These are phyloP conservation scores for Durusdinium trenchii DNA, from an alignment of 73 alveolate genomes.

Conservation along the genomic window DNA sequence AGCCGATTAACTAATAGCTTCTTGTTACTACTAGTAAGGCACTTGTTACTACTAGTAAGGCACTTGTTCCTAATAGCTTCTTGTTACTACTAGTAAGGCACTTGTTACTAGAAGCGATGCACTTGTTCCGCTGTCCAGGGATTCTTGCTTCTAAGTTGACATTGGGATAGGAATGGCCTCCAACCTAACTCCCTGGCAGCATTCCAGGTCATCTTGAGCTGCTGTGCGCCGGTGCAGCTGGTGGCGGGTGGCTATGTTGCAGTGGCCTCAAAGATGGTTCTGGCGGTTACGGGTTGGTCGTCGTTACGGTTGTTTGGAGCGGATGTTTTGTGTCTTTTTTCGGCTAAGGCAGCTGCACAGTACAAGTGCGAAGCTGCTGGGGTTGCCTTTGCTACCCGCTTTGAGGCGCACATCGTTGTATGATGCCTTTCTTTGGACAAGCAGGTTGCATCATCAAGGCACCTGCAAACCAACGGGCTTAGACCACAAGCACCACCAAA, in stretches of 20 bases:
- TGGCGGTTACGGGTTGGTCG: neutral
- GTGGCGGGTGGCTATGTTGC: constrained; percentile 82
- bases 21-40: neutral
- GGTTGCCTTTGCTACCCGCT: constrained; percentile 56
- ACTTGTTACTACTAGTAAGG: too few species aligned
- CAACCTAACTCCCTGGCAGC: too few species aligned
- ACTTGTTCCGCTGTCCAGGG: too few species aligned
- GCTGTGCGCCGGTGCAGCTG: constrained; percentile 47
- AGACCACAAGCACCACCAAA: too few species aligned
- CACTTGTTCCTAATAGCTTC: too few species aligned
- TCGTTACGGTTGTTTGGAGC: neutral
- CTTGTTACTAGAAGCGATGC: too few species aligned
- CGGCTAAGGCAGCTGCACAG: constrained; percentile 72
- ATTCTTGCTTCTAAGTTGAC: too few species aligned
- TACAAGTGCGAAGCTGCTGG: constrained; percentile 75
- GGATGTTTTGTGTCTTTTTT: neutral
- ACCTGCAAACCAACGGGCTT: too few species aligned
- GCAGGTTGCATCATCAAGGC: too few species aligned
- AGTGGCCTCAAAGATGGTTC: neutral
- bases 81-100: too few species aligned
- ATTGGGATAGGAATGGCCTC: too few species aligned
- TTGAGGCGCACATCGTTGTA: neutral
- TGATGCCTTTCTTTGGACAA: too few species aligned
- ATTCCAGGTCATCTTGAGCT: constrained; percentile 5
- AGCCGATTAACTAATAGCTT: neutral